Evolutionary conservation across 306 rosid genomes (phyloP).

Genomic region (Herpetospermum pedunculosum): DNA sequence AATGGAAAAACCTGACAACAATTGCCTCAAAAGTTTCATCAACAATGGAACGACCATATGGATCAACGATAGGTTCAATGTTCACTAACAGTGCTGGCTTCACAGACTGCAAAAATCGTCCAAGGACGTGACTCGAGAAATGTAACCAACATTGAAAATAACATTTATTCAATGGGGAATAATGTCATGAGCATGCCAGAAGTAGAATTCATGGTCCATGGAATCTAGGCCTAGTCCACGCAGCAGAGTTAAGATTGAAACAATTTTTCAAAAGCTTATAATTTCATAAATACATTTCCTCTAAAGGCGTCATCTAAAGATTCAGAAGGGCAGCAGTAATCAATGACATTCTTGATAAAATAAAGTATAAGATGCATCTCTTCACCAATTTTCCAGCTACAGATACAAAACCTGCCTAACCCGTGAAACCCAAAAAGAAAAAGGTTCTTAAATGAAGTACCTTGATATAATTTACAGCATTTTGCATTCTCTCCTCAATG

Average conservation of each 20-base stretch:
- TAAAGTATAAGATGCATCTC: no score
- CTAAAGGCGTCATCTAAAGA: neutral
- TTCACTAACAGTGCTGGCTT: conserved; percentile 68
- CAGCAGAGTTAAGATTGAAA: neutral
- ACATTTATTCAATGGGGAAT: neutral
- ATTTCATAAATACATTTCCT: neutral
- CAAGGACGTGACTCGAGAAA: neutral
- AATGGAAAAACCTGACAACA: conserved; percentile 65
- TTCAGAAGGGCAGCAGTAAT: neutral
- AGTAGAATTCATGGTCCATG: neutral
- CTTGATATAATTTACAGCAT: conserved; percentile 64
- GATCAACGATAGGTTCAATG: conserved; percentile 73
- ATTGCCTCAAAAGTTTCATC: conserved; percentile 85
- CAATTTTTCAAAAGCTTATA: neutral
- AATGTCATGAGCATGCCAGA: no score
- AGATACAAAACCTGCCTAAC: neutral
- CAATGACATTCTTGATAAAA: neutral
- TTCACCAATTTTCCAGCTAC: neutral
- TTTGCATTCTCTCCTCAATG: conserved; percentile 52
- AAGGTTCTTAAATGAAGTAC: conserved; percentile 20
- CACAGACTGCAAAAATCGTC: conserved; percentile 41
- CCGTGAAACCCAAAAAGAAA: no score
- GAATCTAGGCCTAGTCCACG: neutral
- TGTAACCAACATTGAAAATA: neutral
- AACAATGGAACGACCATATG: conserved; percentile 80